Evolutionary conservation across 805 yeast species (phyloP), one percentile per base, ranked within the genome.

Genomic region (Zygoascus biomembranicola): DNA sequence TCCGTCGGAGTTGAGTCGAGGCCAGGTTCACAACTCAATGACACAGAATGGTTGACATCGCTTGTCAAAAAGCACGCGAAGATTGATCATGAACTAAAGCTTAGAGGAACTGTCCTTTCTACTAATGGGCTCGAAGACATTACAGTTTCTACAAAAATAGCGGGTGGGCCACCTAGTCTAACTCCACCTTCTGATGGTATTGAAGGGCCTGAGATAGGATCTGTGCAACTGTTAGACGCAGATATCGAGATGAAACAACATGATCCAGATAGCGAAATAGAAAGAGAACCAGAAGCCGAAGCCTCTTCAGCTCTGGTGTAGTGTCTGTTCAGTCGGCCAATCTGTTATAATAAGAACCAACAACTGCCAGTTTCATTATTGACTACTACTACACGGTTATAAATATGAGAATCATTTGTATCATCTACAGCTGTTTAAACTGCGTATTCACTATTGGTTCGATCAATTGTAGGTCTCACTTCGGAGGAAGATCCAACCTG

Each of bases 31-130:
- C 32, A 53, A 6, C 13, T 47, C 16, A 23, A 35, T 14, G 31
- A 45, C 2, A 59, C 55, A 26, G 71, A 69, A 56, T 69, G 73
- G 73, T 63, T 69, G 23, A 51, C 57, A 23, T 50, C 57, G 10
- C 54, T 67, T 26, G 61, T 69, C 51, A 59, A 62, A 47, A 64
- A 66, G 47, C 69, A 67, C 54, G 59, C 61, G 2, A 57, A 64
- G n/a, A 63, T 69, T 50, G 72, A 72, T 10, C 70, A 67, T 32
- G 68, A 62, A 47, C 57, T 59, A 42, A 53, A 63, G 52, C 67
- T 67, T 58, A 60, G 57, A 31, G 64, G 64, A 32, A 66, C 73
- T 10, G 60, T 64, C 11, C 55, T 68, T 59, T 60, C 53, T 14
- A 14, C 50, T 3, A 44, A 23, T 13, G 52, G 19, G 2, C 51